Conservation (phyloP, 306 rosid genomes). For the Cicer pinnatifidum region DNA sequence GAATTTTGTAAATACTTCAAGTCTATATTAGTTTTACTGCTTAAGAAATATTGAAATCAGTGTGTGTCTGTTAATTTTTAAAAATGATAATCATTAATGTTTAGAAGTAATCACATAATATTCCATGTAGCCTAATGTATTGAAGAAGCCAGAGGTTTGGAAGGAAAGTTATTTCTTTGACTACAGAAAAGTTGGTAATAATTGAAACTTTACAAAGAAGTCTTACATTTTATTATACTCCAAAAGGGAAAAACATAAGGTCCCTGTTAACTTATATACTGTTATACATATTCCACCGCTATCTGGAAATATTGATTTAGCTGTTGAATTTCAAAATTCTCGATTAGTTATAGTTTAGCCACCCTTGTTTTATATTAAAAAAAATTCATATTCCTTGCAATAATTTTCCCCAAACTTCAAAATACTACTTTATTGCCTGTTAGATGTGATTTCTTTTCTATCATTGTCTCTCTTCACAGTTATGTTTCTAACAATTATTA, state of each 20-base stretch:
- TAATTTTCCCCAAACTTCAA: slow-evolving; percentile 9
- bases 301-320: slow-evolving; percentile 33
- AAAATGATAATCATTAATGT: slow-evolving; percentile 9
- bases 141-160: slow-evolving; percentile 4
- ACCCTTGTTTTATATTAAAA: slow-evolving; percentile 2
- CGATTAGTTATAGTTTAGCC: slow-evolving; percentile 2
- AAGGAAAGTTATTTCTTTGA: slow-evolving; percentile 19
- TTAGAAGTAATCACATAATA: slow-evolving; percentile 21
- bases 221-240: slow-evolving; percentile 31
- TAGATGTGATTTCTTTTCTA: slow-evolving; percentile 28
- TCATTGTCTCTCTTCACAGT: slow-evolving; percentile 27
- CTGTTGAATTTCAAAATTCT: slow-evolving; percentile 16
- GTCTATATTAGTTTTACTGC: neutral
- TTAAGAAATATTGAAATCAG: slow-evolving; percentile 21
- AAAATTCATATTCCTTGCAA: slow-evolving; percentile 4
- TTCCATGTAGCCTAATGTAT: slow-evolving; percentile 1
- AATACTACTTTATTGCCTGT: slow-evolving; percentile 21
- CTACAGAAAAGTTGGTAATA: slow-evolving; percentile 15
- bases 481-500: slow-evolving; percentile 32
- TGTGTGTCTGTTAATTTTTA: slow-evolving; percentile 7
- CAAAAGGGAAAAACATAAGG: slow-evolving; percentile 24
- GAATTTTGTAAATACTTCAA: slow-evolving; percentile 2
- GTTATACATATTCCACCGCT: slow-evolving; percentile 16
- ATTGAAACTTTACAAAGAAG: slow-evolving; percentile 15
- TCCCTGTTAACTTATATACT: slow-evolving; percentile 10